Percentiles rank a stretch among this genome's conserved stretches.
Evolutionary conservation across 2,329 filamentous ascomycete species (phyloP).

Genomic region (Aspergillus pseudoglaucus): DNA sequence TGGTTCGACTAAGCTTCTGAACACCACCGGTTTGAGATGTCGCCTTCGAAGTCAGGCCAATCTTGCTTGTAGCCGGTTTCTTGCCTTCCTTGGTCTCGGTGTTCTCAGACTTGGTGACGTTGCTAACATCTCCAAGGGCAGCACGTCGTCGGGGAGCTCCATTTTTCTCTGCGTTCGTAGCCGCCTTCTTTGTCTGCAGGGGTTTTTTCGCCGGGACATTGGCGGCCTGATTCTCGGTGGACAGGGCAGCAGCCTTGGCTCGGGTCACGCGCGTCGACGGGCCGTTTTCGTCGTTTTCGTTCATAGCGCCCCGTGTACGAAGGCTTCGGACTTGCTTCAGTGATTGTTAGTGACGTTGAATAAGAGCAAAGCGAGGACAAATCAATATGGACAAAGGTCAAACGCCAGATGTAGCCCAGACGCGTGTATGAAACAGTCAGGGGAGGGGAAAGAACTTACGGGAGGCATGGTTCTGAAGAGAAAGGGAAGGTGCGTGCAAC

Average conservation of each 20-base stretch:
- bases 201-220: constrained; percentile 59
- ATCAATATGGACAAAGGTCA: neutral
- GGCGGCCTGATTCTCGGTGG: constrained; percentile 42
- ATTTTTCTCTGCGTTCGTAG: constrained; percentile 39
- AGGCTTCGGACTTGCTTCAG: constrained; percentile 57
- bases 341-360: neutral
- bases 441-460: constrained; percentile 38
- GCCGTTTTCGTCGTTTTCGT: constrained; percentile 92
- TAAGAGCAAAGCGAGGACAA: neutral
- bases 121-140: constrained; percentile 90
- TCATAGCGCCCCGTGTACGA: constrained; percentile 69
- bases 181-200: constrained; percentile 64
- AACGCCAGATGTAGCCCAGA: neutral
- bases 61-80: constrained; percentile 60
- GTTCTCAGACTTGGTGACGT: constrained; percentile 66
- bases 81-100: constrained; percentile 61
- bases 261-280: constrained; percentile 78
- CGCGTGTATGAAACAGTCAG: constrained; percentile 4
- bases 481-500: constrained; percentile 16
- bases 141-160: constrained; percentile 65
- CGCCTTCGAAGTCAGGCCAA: constrained; percentile 69
- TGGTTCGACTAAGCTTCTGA: constrained; percentile 60
- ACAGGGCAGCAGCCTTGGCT: constrained; percentile 75
- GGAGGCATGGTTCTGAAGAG: constrained; percentile 48
- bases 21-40: constrained; percentile 71